Percentiles rank a stretch among this genome's conserved stretches.
phyloP scores from a whole-genome alignment of 2,329 filamentous ascomycete genomes.

The Pyrenophora teres region DNA sequence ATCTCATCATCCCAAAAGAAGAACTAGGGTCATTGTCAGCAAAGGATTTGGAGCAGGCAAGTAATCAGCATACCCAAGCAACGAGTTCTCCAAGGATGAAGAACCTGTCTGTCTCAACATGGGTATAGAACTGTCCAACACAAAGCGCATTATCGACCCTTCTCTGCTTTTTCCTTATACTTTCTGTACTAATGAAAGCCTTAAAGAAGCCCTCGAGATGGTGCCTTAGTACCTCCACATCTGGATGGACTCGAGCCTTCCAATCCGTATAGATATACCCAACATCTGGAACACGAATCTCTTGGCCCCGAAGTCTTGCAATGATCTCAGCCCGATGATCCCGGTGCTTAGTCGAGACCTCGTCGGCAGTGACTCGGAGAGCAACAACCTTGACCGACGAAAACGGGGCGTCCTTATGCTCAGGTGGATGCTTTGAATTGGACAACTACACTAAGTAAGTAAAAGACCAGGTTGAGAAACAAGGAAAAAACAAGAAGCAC shows the following conservation, averaged over 20 bases:
- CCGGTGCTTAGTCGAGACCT: background rate
- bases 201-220: slow-evolving; percentile 8
- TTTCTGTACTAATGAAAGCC: slow-evolving; percentile 9
- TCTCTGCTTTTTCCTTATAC: slow-evolving; percentile 3
- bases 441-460: too few relatives aligned
- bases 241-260: slow-evolving; percentile 4
- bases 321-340: slow-evolving; percentile 8
- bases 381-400: too few relatives aligned
- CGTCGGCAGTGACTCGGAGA: background rate
- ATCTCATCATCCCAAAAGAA: slow-evolving; percentile 21
- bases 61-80: slow-evolving; percentile 1
- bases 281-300: slow-evolving; percentile 11
- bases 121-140: slow-evolving; percentile 9
- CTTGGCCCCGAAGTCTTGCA: slow-evolving; percentile 7
- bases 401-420: too few relatives aligned
- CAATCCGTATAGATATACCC: slow-evolving; percentile 9
- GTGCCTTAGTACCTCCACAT: slow-evolving; percentile 3
- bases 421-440: too few relatives aligned
- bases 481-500: too few relatives aligned
- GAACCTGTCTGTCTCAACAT: slow-evolving; percentile 7
- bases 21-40: slow-evolving; percentile 5
- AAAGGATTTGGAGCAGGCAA: background rate
- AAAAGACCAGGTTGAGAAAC: too few relatives aligned
- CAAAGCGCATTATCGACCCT: slow-evolving; percentile 13
- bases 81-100: slow-evolving; percentile 8